phyloP scores from a whole-genome alignment of 192 early-diverging fungal species.

The Coemansia aciculifera region DNA sequence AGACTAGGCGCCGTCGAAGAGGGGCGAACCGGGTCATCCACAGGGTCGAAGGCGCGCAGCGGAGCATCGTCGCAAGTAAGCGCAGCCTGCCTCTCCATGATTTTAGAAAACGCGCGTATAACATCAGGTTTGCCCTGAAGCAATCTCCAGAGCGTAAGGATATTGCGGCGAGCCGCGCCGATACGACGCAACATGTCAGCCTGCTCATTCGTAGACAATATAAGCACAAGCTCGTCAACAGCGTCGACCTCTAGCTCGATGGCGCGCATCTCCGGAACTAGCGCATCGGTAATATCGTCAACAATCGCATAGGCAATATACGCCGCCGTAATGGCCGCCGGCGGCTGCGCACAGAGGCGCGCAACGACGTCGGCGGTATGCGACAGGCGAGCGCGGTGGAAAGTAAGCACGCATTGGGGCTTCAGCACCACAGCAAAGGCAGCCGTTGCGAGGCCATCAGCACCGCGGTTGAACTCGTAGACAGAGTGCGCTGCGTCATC shows the following conservation, averaged over 20 bases:
- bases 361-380: constrained; percentile 56
- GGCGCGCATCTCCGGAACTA: constrained; percentile 79
- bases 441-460: constrained; percentile 62
- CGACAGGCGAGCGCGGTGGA: constrained; percentile 57
- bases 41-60: background rate
- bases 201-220: constrained; percentile 87
- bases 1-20: background rate
- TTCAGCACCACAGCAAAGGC: constrained; percentile 56
- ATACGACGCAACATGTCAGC: constrained; percentile 76
- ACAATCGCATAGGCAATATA: constrained; percentile 82
- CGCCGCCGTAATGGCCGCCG: constrained; percentile 21
- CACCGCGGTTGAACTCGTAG: constrained; percentile 55
- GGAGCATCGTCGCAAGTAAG: constrained; percentile 8
- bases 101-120: constrained; percentile 68
- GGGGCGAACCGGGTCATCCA: background rate
- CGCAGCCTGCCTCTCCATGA: constrained; percentile 49
- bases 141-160: constrained; percentile 68
- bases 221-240: constrained; percentile 93
- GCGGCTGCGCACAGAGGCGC: constrained; percentile 33
- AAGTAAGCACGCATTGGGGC: constrained; percentile 32
- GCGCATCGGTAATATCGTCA: constrained; percentile 92
- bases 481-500: constrained; percentile 51
- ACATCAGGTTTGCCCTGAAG: constrained; percentile 74
- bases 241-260: constrained; percentile 95
- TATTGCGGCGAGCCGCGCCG: constrained; percentile 68